Conservation (phyloP, 106 monocot species). For the Allium fistulosum region DNA sequence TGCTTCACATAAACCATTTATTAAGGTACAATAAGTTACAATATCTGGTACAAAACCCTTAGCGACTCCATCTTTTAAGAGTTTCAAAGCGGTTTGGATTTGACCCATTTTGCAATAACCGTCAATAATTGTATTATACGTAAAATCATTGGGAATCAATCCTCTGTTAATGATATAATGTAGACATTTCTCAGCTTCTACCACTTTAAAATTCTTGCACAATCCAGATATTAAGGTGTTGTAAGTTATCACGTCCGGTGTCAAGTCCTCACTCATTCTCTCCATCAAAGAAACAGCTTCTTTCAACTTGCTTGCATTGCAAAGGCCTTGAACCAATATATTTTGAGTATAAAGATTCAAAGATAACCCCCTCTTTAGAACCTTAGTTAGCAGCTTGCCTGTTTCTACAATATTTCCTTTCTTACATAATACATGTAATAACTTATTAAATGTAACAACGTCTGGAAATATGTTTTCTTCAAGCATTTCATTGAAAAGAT, state of each 20-base stretch:
- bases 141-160: slow-evolving; percentile 73
- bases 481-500: slow-evolving; percentile 85
- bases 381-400: slow-evolving; percentile 52
- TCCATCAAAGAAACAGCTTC: slow-evolving; percentile 56
- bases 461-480: slow-evolving; percentile 32
- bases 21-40: slow-evolving; percentile 76
- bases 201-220: slow-evolving; percentile 51
- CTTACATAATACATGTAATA: slow-evolving; percentile 65
- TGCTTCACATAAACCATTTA: slow-evolving; percentile 71
- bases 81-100: slow-evolving; percentile 36
- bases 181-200: slow-evolving; percentile 62
- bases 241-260: slow-evolving; percentile 72
- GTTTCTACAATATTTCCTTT: slow-evolving; percentile 53
- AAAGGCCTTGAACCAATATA: slow-evolving; percentile 76
- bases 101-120: slow-evolving; percentile 74
- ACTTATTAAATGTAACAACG: slow-evolving; percentile 68
- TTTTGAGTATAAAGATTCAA: slow-evolving; percentile 73
- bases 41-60: slow-evolving; percentile 83
- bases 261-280: slow-evolving; percentile 29
- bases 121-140: slow-evolving; percentile 85
- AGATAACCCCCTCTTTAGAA: slow-evolving; percentile 52
- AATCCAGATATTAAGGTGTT: slow-evolving; percentile 79
- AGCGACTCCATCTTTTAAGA: slow-evolving; percentile 71
- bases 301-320: slow-evolving; percentile 32
- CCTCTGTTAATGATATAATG: slow-evolving; percentile 68